phyloP scores from a whole-genome alignment of 441 rosid species.

The Erysimum pusillum region DNA sequence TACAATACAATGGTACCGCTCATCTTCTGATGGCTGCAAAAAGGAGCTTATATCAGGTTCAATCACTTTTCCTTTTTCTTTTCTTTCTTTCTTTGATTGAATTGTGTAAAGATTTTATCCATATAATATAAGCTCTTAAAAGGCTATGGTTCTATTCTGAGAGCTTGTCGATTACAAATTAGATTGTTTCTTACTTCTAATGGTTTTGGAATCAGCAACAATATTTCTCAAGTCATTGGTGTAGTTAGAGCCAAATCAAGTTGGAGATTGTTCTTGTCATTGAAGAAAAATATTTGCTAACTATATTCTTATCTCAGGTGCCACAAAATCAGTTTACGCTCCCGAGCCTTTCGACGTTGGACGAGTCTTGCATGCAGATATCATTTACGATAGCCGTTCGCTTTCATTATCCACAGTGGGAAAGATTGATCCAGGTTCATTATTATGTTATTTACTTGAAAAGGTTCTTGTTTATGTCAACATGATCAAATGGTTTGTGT shows the following conservation, averaged over 20 bases:
- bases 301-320: slow-evolving; percentile 63
- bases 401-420: slow-evolving; percentile 73
- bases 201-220: not conserved
- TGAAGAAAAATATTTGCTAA: slow-evolving; percentile 4
- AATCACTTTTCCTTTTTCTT: not conserved
- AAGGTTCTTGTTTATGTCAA: slow-evolving; percentile 16
- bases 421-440: slow-evolving; percentile 83
- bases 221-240: not conserved
- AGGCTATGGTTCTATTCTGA: not conserved
- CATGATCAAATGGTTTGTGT: slow-evolving; percentile 12
- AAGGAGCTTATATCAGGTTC: slow-evolving; percentile 90
- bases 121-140: not conserved
- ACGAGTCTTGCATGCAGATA: slow-evolving; percentile 72
- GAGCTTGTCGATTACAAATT: not conserved
- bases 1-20: slow-evolving; percentile 86
- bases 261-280: not conserved
- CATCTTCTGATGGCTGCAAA: slow-evolving; percentile 79
- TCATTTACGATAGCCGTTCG: slow-evolving; percentile 58
- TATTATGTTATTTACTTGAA: slow-evolving; percentile 36
- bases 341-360: slow-evolving; percentile 98
- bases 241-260: not conserved
- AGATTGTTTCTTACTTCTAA: not conserved
- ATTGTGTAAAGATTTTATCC: slow-evolving; percentile 2
- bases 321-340: slow-evolving; percentile 88
- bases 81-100: not conserved